A percentile compares a stretch with the other conserved stretches of the same genome.
phyloP scores from a whole-genome alignment of 83 land plant genomes.

The Diphasiastrum complanatum region DNA sequence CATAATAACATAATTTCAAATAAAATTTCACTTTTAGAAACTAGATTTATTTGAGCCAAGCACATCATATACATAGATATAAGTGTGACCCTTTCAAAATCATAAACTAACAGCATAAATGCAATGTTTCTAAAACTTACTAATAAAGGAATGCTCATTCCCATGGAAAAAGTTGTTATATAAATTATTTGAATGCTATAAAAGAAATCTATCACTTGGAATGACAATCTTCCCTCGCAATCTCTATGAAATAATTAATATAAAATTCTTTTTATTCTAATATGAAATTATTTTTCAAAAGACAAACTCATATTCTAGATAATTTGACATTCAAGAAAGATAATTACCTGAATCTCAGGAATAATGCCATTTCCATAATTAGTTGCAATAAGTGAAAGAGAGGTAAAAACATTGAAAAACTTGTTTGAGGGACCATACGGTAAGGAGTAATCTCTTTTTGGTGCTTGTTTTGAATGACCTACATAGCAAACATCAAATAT shows the following conservation, averaged over 20 bases:
- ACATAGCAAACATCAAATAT: no score
- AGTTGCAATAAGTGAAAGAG: slow-evolving; percentile 72
- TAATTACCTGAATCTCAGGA: slow-evolving; percentile 85
- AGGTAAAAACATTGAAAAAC: slow-evolving; percentile 60
- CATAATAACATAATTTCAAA: not conserved
- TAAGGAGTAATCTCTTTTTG: slow-evolving; percentile 53
- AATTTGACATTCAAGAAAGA: not conserved
- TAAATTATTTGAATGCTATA: no score
- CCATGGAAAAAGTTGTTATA: no score
- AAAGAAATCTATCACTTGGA: no score
- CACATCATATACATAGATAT: no score
- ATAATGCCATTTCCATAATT: slow-evolving; percentile 78
- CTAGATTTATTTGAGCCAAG: not conserved
- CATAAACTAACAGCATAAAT: no score
- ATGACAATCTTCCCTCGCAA: no score
- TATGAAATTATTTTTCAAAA: no score
- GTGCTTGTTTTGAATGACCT: slow-evolving; percentile 52
- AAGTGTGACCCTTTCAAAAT: no score
- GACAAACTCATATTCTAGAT: not conserved
- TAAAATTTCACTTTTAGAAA: not conserved
- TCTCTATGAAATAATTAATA: no score
- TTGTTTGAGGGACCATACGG: slow-evolving; percentile 25
- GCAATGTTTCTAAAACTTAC: no score
- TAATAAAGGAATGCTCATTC: no score
- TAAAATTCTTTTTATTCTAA: not conserved